Evolutionary conservation across 176 grass and related monocot genomes (phyloP), one percentile per base, ranked within the genome.

Genomic region (Oryza australiensis): DNA sequence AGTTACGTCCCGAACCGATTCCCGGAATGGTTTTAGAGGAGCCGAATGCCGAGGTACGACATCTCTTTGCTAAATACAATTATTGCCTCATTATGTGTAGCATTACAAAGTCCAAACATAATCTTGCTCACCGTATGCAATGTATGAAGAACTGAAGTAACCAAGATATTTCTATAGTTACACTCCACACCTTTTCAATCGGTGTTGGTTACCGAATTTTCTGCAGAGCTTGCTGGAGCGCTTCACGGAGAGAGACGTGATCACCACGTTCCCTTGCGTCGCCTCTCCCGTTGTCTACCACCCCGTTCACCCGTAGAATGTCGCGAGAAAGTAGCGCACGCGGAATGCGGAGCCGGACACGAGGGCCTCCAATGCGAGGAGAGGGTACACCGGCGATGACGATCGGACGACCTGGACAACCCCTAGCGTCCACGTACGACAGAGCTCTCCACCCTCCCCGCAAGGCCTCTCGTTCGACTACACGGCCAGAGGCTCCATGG

Each of bases 1-100:
- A 98, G 60, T 93, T 98, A 27, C 94, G 95, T 51, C 84, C 95
- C 13, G 95, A 98, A 86, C 68, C 90, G 85, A 86, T 98, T 62
- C 92, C 95, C 45, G 84, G 81, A 12, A 78, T 85, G 72, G 95
- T 98, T 82, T 79, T 94, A 16, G 88, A 98, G 75, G 90, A 90
- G 74, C 82, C 94, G 51, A 89, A 86, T 49, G 90, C 86, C 8
- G 88, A 94, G 90, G 95, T 94, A 85, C 38, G 9, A 12, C 68
- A 49, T 70, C 9, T n/a, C 2, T 49, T 57, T 72, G 9, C 65
- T 4, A 65, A 73, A 38, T 27, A 67, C 16, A 18, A 18, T 35
- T 10, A n/a, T 3, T 23, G 20, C 20, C 8, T 18, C 13, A 26
- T 59, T 80, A 23, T 32, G 13, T 24, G 37, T 32, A 45, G 71